A percentile compares a stretch with the other conserved stretches of the same genome.
Evolutionary conservation across 2,329 filamentous ascomycete species (phyloP).

Genomic region (Pseudogymnoascus sp.): DNA sequence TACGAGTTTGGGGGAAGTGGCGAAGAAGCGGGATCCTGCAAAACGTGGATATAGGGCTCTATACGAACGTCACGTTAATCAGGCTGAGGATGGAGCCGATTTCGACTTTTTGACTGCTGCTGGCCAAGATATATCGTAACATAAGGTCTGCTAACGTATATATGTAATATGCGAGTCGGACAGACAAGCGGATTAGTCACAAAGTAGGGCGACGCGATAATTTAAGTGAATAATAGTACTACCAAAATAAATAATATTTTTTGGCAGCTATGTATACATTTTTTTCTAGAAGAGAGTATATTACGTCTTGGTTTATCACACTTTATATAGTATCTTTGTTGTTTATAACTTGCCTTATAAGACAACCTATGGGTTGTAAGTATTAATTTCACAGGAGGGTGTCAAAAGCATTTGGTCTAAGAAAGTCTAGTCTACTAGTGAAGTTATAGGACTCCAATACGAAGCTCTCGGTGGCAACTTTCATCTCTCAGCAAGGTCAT

Average conservation of each 20-base stretch:
- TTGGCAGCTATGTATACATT: background rate
- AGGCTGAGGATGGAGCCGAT: constrained; percentile 53
- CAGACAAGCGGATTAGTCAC: background rate
- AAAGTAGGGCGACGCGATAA: background rate
- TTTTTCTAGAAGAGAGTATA: background rate
- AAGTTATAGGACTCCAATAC: too few relatives aligned
- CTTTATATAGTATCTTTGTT: background rate
- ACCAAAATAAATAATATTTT: background rate
- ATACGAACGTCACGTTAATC: constrained; percentile 53
- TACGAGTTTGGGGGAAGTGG: constrained; percentile 17
- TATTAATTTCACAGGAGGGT: too few relatives aligned
- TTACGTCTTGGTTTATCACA: background rate
- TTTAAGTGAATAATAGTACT: background rate
- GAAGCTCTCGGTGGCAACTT: too few relatives aligned
- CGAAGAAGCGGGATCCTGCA: constrained; percentile 25
- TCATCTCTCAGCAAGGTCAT: too few relatives aligned
- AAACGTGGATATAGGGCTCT: constrained; percentile 53
- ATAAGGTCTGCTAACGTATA: constrained; percentile 32
- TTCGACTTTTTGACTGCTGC: constrained; percentile 54
- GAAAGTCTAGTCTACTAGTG: too few relatives aligned
- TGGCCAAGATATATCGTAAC: constrained; percentile 29
- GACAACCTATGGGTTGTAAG: background rate
- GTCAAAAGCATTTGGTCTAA: too few relatives aligned
- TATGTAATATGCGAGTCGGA: background rate
- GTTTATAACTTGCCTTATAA: background rate